Conservation (phyloP, 2,329 filamentous ascomycete species). For the Botrytis elliptica region DNA sequence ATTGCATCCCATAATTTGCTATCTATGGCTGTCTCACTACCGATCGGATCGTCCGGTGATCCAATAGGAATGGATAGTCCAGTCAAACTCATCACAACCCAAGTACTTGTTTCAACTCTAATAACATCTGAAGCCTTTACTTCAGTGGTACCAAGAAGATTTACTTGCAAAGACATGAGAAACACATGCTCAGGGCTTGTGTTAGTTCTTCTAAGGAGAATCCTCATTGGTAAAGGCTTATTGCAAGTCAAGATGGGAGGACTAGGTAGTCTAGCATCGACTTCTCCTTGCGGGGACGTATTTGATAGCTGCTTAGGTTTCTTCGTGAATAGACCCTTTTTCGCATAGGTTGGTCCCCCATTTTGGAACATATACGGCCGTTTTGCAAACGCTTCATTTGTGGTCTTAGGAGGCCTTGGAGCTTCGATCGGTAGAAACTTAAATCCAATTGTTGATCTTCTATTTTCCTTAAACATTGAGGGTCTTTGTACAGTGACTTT, state of each 20-base stretch:
- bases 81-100: conserved; percentile 70
- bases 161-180: conserved; percentile 76
- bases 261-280: conserved; percentile 76
- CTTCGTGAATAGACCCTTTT: conserved; percentile 37
- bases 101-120: conserved; percentile 68
- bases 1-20: conserved; percentile 69
- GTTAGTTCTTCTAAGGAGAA: conserved; percentile 75
- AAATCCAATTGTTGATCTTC: conserved; percentile 66
- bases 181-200: conserved; percentile 68
- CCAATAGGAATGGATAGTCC: conserved; percentile 72
- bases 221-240: conserved; percentile 73
- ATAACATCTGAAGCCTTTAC: conserved; percentile 75
- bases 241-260: conserved; percentile 89
- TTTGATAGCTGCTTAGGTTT: conserved; percentile 36
- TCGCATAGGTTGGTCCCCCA: conserved; percentile 36
- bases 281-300: conserved; percentile 69
- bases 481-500: conserved; percentile 94
- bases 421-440: conserved; percentile 93
- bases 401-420: conserved; percentile 64
- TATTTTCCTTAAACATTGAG: conserved; percentile 86
- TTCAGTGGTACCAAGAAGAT: conserved; percentile 75
- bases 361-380: conserved; percentile 61
- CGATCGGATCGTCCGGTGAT: conserved; percentile 55
- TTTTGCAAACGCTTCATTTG: conserved; percentile 81
- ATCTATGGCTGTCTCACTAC: conserved; percentile 69